phyloP scores from a whole-genome alignment of 768 basidiomycete species.

The Serendipita sp. region DNA sequence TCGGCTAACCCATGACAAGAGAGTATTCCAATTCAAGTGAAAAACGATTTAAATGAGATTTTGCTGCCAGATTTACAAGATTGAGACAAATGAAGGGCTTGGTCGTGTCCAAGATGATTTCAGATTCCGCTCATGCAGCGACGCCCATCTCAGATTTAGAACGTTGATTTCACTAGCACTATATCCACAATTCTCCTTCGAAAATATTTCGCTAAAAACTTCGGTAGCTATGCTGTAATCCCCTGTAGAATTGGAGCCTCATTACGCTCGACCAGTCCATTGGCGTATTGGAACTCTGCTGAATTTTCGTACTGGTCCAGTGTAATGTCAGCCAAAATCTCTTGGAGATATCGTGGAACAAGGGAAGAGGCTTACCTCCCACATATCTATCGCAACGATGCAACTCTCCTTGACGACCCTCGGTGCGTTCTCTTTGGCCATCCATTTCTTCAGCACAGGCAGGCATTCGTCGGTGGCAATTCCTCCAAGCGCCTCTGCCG shows the following conservation, averaged over 20 bases:
- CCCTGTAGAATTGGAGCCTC: neutral
- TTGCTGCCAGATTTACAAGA: no score
- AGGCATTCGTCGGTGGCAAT: constrained; percentile 89
- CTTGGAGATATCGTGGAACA: neutral
- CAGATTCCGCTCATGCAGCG: no score
- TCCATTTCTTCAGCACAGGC: constrained; percentile 73
- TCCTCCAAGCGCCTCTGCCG: constrained; percentile 95
- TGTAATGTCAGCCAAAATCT: neutral
- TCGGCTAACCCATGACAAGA: no score
- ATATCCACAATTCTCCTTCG: no score
- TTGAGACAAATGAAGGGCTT: no score
- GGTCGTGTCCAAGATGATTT: no score
- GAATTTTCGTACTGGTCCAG: constrained; percentile 57
- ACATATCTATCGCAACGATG: constrained; percentile 93
- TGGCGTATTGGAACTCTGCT: constrained; percentile 62
- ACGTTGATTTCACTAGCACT: no score
- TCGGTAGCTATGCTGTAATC: neutral
- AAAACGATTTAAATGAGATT: no score
- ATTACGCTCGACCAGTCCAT: constrained; percentile 21
- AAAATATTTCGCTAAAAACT: no score
- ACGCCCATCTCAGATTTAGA: no score
- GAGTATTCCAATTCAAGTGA: no score
- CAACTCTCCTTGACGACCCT: constrained; percentile 90
- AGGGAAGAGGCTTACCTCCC: constrained; percentile 44
- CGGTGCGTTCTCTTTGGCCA: constrained; percentile 59